phyloP scores from a whole-genome alignment of 495 filamentous ascomycete species.

The Talaromyces trachyspermus region DNA sequence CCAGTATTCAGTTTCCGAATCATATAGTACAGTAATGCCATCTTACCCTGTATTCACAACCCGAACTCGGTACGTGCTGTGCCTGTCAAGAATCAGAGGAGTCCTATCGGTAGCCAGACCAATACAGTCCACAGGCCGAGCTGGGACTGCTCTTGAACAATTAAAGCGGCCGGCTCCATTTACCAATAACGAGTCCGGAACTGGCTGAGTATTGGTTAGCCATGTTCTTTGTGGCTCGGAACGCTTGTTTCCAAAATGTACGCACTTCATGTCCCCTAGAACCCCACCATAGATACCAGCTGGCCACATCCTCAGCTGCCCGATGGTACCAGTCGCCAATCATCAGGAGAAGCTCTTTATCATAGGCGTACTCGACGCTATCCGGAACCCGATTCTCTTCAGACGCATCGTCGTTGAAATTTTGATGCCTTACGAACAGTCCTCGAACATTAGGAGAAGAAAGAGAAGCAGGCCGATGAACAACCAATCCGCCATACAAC shows the following conservation, averaged over 20 bases:
- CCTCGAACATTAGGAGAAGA: background rate
- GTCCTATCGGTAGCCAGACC: conserved; percentile 11
- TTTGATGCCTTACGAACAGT: background rate
- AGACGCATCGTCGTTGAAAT: background rate
- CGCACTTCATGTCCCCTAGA: conserved; percentile 41
- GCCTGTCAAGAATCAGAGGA: conserved; percentile 17
- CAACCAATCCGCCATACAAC: conserved; percentile 64
- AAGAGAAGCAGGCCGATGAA: conserved; percentile 48
- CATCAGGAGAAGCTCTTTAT: conserved; percentile 37
- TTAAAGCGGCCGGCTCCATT: conserved; percentile 43
- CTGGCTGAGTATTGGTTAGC: conserved; percentile 25
- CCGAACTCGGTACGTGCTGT: conserved; percentile 20
- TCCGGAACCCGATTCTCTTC: background rate
- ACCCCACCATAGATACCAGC: conserved; percentile 38
- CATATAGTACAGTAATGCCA: background rate
- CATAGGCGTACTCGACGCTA: conserved; percentile 18
- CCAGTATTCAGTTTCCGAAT: background rate
- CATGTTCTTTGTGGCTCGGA: too few relatives aligned
- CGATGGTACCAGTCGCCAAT: conserved; percentile 51
- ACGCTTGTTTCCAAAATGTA: too few relatives aligned
- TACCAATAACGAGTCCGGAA: conserved; percentile 43
- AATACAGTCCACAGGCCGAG: conserved; percentile 38
- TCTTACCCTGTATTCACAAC: conserved; percentile 35
- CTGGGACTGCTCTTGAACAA: conserved; percentile 42
- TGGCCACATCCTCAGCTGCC: conserved; percentile 28